These are phyloP conservation scores for Microglena sp. DNA, from an alignment of 139 green algal species.

Conservation along the genomic window DNA sequence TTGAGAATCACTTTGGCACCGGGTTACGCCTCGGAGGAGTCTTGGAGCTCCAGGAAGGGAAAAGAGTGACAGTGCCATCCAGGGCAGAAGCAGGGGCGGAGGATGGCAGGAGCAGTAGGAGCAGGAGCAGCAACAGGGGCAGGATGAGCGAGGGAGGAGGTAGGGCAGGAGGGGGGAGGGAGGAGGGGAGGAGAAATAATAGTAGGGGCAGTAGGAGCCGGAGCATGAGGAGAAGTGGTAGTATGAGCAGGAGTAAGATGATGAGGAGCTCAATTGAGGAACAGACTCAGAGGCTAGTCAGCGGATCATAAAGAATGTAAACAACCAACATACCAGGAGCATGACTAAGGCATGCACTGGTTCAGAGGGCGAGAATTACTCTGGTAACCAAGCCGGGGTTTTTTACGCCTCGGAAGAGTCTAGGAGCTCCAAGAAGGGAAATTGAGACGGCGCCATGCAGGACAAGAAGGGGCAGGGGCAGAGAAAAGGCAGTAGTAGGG, in stretches of 20 bases:
- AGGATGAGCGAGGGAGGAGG: no score
- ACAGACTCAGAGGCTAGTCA: no score
- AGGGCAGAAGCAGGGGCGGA: not conserved
- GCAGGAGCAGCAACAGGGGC: no score
- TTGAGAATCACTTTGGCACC: conserved; percentile 15
- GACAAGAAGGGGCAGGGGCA: no score
- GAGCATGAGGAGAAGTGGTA: no score
- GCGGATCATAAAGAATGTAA: no score
- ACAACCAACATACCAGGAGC: no score
- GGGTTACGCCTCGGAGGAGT: conserved; percentile 22
- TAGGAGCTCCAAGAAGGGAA: conserved; percentile 18
- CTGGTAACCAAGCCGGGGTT: conserved; percentile 17
- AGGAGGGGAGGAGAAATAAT: not conserved
- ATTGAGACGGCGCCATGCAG: conserved; percentile 15
- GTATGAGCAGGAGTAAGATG: not conserved
- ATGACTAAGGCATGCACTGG: no score
- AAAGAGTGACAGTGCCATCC: conserved; percentile 21
- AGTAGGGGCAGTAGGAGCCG: not conserved
- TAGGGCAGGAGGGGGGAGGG: no score
- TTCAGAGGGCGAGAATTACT: no score
- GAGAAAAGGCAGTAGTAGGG: no score
- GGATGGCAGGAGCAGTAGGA: not conserved
- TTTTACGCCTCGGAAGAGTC: conserved; percentile 23
- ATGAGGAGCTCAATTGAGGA: not conserved
- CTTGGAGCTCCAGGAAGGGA: conserved; percentile 17